Evolutionary conservation across 2,329 filamentous ascomycete genomes (phyloP).

Genomic region (Botrytis fragariae): DNA sequence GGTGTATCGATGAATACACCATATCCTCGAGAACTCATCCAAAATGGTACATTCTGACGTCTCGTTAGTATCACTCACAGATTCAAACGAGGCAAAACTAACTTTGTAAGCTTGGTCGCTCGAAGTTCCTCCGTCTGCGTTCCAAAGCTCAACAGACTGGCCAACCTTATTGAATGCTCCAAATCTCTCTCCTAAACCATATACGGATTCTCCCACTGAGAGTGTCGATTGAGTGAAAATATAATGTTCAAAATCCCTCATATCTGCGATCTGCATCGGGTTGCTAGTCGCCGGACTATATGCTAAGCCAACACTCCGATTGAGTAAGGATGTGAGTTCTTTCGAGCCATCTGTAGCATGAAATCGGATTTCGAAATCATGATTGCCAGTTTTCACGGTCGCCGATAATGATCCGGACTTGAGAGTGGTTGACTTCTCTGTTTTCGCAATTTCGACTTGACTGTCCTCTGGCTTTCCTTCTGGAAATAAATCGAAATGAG

Average conservation of each 20-base stretch:
- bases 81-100: background rate
- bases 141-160: conserved; percentile 65
- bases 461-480: conserved; percentile 46
- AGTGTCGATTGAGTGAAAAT: conserved; percentile 56
- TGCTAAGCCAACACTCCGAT: conserved; percentile 56
- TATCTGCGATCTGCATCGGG: conserved; percentile 53
- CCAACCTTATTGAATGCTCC: conserved; percentile 75
- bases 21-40: conserved; percentile 70
- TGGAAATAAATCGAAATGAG: conserved; percentile 58
- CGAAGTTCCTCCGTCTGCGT: conserved; percentile 62
- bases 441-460: conserved; percentile 43
- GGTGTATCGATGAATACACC: conserved; percentile 73
- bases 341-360: conserved; percentile 50
- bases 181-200: conserved; percentile 74
- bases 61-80: background rate
- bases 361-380: conserved; percentile 56
- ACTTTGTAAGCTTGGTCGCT: conserved; percentile 68
- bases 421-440: conserved; percentile 48
- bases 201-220: conserved; percentile 62
- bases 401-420: conserved; percentile 52
- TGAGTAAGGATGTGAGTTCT: conserved; percentile 53
- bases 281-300: conserved; percentile 53
- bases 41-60: conserved; percentile 60
- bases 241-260: conserved; percentile 53
- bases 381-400: conserved; percentile 48